phyloP scores from a whole-genome alignment of 257 asterid genomes.

The Gardenia jasminoides region DNA sequence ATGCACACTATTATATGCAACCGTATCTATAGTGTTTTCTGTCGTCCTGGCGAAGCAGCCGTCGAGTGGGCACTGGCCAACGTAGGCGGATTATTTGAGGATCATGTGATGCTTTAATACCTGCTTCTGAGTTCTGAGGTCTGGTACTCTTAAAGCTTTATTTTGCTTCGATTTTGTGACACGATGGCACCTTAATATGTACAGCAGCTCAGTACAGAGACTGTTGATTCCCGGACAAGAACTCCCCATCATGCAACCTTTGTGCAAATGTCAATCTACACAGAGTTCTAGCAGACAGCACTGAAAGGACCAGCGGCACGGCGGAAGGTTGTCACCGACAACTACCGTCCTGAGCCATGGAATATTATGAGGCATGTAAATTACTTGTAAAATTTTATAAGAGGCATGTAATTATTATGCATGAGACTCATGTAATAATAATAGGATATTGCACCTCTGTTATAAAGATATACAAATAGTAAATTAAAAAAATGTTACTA shows the following conservation, averaged over 20 bases:
- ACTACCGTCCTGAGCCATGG: no score
- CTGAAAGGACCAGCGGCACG: no score
- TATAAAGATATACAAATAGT: no score
- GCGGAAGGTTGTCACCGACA: no score
- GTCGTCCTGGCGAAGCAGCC: background rate
- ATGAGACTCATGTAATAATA: no score
- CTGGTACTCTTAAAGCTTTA: background rate
- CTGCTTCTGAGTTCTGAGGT: background rate
- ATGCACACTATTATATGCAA: background rate
- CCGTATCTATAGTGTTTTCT: background rate
- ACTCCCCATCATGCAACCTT: background rate
- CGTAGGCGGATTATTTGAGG: background rate
- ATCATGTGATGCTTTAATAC: constrained; percentile 6
- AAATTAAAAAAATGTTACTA: no score
- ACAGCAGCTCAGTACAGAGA: background rate
- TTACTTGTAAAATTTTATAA: no score
- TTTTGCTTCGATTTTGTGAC: background rate
- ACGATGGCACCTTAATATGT: background rate
- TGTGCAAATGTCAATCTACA: background rate
- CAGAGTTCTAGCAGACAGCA: no score
- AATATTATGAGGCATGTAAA: no score
- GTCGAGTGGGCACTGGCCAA: background rate
- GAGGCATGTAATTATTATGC: no score
- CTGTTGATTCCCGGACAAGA: background rate
- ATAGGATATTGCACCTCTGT: no score